Evolutionary conservation across 139 green algal species (phyloP).

Genomic region (Chlamydomonas incerta): DNA sequence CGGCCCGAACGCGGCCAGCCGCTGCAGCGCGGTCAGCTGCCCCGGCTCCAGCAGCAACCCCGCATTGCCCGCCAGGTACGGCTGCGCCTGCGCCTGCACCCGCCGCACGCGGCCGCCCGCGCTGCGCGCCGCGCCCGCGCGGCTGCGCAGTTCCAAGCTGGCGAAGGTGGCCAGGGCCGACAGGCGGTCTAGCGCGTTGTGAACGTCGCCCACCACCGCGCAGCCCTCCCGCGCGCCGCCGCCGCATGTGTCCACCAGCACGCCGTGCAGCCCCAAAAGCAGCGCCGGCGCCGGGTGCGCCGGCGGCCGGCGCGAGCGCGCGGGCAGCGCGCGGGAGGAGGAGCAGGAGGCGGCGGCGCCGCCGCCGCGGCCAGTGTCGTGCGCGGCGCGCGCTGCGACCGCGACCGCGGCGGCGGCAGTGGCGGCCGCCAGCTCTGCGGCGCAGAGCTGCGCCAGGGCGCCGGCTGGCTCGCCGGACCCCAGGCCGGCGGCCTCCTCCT

Average conservation of each 20-base stretch:
- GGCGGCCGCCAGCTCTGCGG: not conserved
- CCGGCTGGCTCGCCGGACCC: constrained; percentile 17
- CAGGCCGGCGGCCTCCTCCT: not conserved
- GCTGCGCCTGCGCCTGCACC: not conserved
- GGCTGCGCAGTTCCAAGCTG: not conserved
- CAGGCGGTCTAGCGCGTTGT: not conserved
- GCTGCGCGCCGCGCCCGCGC: not conserved
- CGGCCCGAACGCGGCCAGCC: not conserved
- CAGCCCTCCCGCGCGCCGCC: not conserved
- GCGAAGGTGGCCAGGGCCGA: not conserved
- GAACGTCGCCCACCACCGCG: not conserved
- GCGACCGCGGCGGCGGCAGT: not conserved
- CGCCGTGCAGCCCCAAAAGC: not conserved
- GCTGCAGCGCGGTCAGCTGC: not conserved
- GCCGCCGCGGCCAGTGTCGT: too few relatives aligned
- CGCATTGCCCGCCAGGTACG: not conserved
- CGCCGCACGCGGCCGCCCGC: not conserved
- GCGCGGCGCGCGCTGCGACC: too few relatives aligned
- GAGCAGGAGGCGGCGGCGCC: too few relatives aligned
- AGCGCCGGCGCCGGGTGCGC: not conserved
- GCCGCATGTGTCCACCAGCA: not conserved
- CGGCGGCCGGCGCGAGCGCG: not conserved
- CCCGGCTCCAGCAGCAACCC: not conserved
- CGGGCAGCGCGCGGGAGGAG: not conserved
- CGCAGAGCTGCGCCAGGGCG: not conserved